Conservation (phyloP, 2,329 filamentous ascomycete genomes). For the Monilinia polystroma region DNA sequence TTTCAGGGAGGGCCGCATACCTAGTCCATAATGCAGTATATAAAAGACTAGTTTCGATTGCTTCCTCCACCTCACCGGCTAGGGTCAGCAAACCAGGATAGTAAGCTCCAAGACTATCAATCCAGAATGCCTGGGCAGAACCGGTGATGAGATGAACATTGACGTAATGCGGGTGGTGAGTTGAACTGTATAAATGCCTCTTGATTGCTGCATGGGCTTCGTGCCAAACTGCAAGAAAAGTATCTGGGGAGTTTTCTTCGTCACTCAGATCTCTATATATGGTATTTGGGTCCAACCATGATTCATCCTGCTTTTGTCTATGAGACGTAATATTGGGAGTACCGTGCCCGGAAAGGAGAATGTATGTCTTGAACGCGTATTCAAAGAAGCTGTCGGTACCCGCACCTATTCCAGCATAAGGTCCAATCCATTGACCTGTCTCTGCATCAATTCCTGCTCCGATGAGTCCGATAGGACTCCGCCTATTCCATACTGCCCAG, state of each 20-base stretch:
- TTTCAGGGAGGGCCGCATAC: slow-evolving; percentile 89
- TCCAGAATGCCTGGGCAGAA: slow-evolving; percentile 86
- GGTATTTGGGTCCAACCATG: slow-evolving; percentile 63
- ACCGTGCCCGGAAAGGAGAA: slow-evolving; percentile 77
- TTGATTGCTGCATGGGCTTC: slow-evolving; percentile 84
- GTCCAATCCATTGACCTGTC: slow-evolving; percentile 81
- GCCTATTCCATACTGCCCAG: slow-evolving; percentile 91
- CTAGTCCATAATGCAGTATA: slow-evolving; percentile 93
- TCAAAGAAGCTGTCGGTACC: slow-evolving; percentile 99
- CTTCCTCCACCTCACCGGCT: slow-evolving; percentile 87
- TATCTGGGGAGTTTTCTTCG: slow-evolving; percentile 69
- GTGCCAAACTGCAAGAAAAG: slow-evolving; percentile 81
- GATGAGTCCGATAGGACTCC: slow-evolving; percentile 82
- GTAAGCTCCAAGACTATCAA: slow-evolving; percentile 93
- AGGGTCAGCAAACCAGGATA: slow-evolving; percentile 86
- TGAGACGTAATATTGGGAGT: slow-evolving; percentile 50
- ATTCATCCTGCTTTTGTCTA: slow-evolving; percentile 25
- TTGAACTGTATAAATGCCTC: slow-evolving; percentile 81
- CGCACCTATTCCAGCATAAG: slow-evolving; percentile 90
- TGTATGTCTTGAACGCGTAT: slow-evolving; percentile 92
- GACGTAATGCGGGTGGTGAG: slow-evolving; percentile 87
- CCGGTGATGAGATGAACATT: slow-evolving; percentile 88
- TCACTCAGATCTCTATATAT: slow-evolving; percentile 59
- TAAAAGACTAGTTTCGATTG: slow-evolving; percentile 82
- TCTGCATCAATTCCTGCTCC: slow-evolving; percentile 92